Percentiles rank a stretch among this genome's conserved stretches.
phyloP scores from a whole-genome alignment of 495 filamentous ascomycete genomes.

The Talaromyces wortmannii region DNA sequence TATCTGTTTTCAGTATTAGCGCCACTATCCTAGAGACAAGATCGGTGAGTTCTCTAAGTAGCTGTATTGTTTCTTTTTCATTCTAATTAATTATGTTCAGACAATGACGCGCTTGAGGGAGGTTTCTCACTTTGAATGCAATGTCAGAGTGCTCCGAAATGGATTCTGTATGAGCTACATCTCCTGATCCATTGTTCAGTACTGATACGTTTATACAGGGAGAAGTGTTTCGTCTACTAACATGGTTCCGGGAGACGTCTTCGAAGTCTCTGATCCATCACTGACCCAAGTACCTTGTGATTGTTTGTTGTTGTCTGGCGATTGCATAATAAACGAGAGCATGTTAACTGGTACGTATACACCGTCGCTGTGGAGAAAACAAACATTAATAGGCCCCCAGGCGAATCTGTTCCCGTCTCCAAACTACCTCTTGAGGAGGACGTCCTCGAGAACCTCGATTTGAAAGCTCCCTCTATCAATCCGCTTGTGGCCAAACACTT shows the following conservation, averaged over 20 bases:
- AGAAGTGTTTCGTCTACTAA: constrained; percentile 78
- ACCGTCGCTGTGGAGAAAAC: background rate
- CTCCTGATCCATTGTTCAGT: background rate
- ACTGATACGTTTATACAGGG: constrained; percentile 41
- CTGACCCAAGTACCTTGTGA: constrained; percentile 91
- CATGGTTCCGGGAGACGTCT: constrained; percentile 92
- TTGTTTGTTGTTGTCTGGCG: constrained; percentile 83
- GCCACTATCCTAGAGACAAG: constrained; percentile 86
- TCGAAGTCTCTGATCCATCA: constrained; percentile 95
- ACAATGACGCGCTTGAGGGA: constrained; percentile 89
- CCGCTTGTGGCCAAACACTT: constrained; percentile 80
- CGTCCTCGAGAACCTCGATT: constrained; percentile 63
- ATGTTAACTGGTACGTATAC: constrained; percentile 77
- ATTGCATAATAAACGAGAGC: constrained; percentile 98
- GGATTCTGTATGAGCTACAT: constrained; percentile 73
- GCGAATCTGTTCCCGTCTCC: constrained; percentile 94
- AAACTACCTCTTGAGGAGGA: constrained; percentile 85
- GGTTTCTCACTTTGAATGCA: constrained; percentile 90
- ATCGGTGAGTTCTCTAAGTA: constrained; percentile 45
- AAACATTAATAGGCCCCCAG: constrained; percentile 23
- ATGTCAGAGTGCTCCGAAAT: constrained; percentile 85
- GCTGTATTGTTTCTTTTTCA: constrained; percentile 1
- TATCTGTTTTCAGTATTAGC: constrained; percentile 85
- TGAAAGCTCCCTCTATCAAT: constrained; percentile 70
- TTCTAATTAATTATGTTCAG: constrained; percentile 25